These are phyloP conservation scores for Nepenthes alata DNA, from an alignment of 179 eudicot genomes.

Conservation along the genomic window DNA sequence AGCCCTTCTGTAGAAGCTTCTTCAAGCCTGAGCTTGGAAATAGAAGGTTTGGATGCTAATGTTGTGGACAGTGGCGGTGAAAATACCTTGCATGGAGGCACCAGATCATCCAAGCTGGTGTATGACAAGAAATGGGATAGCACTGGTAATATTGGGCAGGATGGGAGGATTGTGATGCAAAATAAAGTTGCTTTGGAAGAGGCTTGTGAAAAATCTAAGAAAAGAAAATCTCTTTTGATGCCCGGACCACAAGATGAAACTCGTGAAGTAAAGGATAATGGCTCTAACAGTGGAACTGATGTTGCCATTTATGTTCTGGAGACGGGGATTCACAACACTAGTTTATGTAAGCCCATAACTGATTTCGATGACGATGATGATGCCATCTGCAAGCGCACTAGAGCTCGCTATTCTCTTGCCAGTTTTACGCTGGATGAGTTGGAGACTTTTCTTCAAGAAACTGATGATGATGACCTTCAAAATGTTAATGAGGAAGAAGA, in stretches of 20 bases:
- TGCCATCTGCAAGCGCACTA: constrained; percentile 85
- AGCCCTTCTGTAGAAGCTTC: constrained; percentile 66
- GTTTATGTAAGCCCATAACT: constrained; percentile 13
- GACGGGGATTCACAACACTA: constrained; percentile 6
- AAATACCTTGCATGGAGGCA: constrained; percentile 7
- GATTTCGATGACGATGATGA: constrained; percentile 46
- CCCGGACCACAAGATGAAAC: constrained; percentile 21
- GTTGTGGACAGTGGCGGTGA: constrained; percentile 39
- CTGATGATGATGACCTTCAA: constrained; percentile 83
- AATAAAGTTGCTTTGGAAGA: constrained; percentile 14
- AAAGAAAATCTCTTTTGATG: constrained; percentile 19
- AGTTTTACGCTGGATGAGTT: constrained; percentile 91
- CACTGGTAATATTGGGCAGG: constrained; percentile 21
- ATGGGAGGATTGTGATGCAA: constrained; percentile 22
- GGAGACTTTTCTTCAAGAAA: constrained; percentile 94
- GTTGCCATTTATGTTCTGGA: constrained; percentile 21
- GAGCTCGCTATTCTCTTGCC: constrained; percentile 95
- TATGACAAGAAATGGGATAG: constrained; percentile 14
- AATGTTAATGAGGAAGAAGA: constrained; percentile 92
- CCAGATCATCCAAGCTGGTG: constrained; percentile 8
- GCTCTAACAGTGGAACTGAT: constrained; percentile 23
- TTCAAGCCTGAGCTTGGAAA: constrained; percentile 87
- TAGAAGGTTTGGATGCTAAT: constrained; percentile 59
- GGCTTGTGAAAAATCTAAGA: constrained; percentile 11
- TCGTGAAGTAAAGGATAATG: constrained; percentile 22